These are phyloP conservation scores for Malus domestica DNA, from an alignment of 306 rosid genomes.

Conservation along the genomic window DNA sequence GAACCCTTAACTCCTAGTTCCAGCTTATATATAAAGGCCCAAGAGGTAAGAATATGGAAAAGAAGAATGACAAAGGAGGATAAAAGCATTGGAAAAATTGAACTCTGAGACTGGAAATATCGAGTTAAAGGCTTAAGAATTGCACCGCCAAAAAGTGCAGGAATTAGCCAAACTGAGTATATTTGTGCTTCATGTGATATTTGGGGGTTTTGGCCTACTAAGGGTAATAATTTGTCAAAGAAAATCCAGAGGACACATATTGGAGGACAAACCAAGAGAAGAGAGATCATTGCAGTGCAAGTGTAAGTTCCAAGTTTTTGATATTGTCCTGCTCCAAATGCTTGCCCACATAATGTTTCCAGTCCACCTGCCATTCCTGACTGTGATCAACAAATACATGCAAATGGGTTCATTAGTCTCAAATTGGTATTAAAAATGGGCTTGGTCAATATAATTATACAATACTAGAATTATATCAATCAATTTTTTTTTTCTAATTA, in stretches of 20 bases:
- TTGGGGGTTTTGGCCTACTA: conserved; percentile 17
- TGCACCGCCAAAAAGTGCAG: conserved; percentile 19
- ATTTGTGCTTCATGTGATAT: conserved; percentile 11
- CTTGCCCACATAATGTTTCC: conserved; percentile 28
- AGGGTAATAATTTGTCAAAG: conserved; percentile 14
- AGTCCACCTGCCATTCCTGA: conserved; percentile 28
- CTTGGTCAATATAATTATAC: too few relatives aligned
- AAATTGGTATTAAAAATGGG: too few relatives aligned
- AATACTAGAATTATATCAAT: too few relatives aligned
- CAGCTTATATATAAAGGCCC: conserved; percentile 42
- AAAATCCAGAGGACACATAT: conserved; percentile 18
- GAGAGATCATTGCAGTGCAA: conserved; percentile 21
- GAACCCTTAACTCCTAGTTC: conserved; percentile 42
- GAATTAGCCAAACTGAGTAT: conserved; percentile 23
- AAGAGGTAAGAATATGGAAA: conserved; percentile 38
- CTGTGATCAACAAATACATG: conserved; percentile 3
- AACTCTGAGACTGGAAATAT: conserved; percentile 17
- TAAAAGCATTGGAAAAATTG: conserved; percentile 11
- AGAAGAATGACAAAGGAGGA: not conserved
- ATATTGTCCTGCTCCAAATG: conserved; percentile 25
- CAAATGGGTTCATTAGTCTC: not conserved
- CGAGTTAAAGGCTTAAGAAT: conserved; percentile 23
- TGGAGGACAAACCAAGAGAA: conserved; percentile 12
- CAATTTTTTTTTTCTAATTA: not conserved
- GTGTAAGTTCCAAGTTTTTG: conserved; percentile 24